Evolutionary conservation across 2,329 filamentous ascomycete genomes (phyloP), one percentile per base, ranked within the genome.

Genomic region (Clonostachys byssicola): DNA sequence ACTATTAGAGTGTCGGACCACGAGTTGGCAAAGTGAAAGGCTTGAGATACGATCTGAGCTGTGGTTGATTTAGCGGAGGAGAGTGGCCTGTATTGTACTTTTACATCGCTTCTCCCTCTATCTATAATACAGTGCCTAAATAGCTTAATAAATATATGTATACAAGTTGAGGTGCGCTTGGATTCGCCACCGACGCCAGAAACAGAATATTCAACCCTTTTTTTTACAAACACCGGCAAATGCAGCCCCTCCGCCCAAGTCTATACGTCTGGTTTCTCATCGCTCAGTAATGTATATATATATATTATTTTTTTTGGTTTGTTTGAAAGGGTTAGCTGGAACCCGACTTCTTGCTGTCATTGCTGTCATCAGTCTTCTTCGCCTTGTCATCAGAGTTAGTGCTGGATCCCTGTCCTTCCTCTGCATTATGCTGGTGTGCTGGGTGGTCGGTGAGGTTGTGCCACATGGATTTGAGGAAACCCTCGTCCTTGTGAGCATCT

Each of bases 391-490:
- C 49, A 36, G 49, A 53, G 40, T 57, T 53, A 13, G 56, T 38
- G 51, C 36, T 42, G 12, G 47, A 16, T 55, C 54, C 16, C 23
- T 35, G 44, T 57, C 47, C 18, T 60, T 58, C 20, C 10, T 63
- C 61, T 6, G 56, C 49, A 17, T 65, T 57, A 49, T 71, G 66
- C 50, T 74, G 70, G 53, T 82, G 78, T 6, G 73, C 75, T 1
- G 78, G 75, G 58, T 94, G 83, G 58, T 90, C 89, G n/a, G 88
- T 95, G 47, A 97, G 68, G 54, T 85, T 91, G 63, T 96, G 89
- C 92, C 92, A 97, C 54, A 95, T 84, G 40, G 86, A 90, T 73
- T 94, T 96, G 51, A 97, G 71, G 61, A 96, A 96, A 4, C 92
- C 89, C 65, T 96, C 92, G 60, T 88, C 83, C 68, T 87, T 86